Base-by-base conservation (phyloP, 139 green algal genomes). In the Closterium sp. region DNA sequence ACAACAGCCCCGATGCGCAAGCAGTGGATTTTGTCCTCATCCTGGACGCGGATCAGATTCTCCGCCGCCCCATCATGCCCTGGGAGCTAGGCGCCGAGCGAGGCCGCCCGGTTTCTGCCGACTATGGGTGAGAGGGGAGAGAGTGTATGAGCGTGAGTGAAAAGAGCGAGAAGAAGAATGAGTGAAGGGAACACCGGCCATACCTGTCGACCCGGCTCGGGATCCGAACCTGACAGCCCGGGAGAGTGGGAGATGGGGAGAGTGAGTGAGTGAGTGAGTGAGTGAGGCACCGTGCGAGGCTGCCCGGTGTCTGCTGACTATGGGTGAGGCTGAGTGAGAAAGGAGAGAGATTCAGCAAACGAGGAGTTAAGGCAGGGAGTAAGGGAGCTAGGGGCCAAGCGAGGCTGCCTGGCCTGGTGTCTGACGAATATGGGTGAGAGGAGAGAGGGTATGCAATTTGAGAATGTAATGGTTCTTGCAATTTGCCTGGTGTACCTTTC, bases 11-110 rank as follows among this genome's bases (percentile, higher is more conserved):
- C 10, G 87, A 92, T 5, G 89, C 89, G 21, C 21, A 76, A 33
- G 92, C 90, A 1, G 91, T 92, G 25, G 94, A 95, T n/a, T 95
- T 85, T 30, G 84, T 95, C 33, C 34, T 95, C 88, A 93, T 95
- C 43, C 55, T 96, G 8, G 94, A 95, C 84, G 93, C 94, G 19
- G 94, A 95, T 87, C 95, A 95, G 94, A 92, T 95, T 87, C 38
- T 95, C 33, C 90, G 93, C n/a, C 87, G 31, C 35, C 89, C 93
- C 16, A 43, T 94, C 19, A 43, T 94, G 38, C 86, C 89, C 19
- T 91, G 87, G 89, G 85, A 94, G 33, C 87, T 95, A 16, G 93
- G 93, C 21, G 92, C 91, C 12, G 76, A 55, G 43, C 38, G 28
- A 19, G 93, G 93, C 4, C 84, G 25, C 32, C 93, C 93, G 1